A percentile compares a stretch with the other conserved stretches of the same genome.
Evolutionary conservation across 2,329 filamentous ascomycete species (phyloP).

Genomic region (Hypoxylon sp.): DNA sequence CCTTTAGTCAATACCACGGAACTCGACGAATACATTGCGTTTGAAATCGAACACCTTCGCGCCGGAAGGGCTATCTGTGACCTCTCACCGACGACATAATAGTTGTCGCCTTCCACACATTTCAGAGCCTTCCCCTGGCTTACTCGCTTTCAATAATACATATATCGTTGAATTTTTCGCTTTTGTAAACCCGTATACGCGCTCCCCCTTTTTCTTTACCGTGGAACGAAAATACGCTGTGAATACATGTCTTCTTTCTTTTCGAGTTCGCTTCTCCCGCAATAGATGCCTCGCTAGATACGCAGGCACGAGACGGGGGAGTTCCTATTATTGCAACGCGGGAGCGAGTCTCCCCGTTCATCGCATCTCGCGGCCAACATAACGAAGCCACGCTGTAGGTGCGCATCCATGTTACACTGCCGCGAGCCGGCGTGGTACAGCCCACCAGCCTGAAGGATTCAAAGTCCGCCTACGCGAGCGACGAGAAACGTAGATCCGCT

Average conservation of each 20-base stretch:
- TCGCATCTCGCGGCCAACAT: not conserved
- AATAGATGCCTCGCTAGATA: not conserved
- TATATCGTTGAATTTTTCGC: not conserved
- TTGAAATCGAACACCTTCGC: constrained; percentile 15
- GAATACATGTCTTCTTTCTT: constrained; percentile 2
- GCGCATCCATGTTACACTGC: constrained; percentile 13
- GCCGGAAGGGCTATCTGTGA: constrained; percentile 2
- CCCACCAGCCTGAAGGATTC: constrained; percentile 1
- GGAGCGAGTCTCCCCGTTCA: not conserved
- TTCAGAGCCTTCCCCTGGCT: not conserved
- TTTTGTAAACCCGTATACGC: not conserved
- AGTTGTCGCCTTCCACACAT: constrained; percentile 8
- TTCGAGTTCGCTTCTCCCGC: not conserved
- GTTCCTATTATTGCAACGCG: not conserved
- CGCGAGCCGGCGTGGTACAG: constrained; percentile 6
- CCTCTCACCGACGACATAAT: constrained; percentile 16
- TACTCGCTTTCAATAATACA: not conserved
- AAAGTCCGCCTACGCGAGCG: not conserved
- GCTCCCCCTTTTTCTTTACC: not conserved
- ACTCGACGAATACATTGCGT: constrained; percentile 5
- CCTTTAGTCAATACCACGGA: constrained; percentile 14
- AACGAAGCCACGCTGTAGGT: not conserved
- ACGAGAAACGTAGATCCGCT: not conserved
- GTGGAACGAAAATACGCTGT: not conserved
- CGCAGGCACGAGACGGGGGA: not conserved